Conservation (phyloP, 345 rosid species). For the Excoecaria cochinchinensis region DNA sequence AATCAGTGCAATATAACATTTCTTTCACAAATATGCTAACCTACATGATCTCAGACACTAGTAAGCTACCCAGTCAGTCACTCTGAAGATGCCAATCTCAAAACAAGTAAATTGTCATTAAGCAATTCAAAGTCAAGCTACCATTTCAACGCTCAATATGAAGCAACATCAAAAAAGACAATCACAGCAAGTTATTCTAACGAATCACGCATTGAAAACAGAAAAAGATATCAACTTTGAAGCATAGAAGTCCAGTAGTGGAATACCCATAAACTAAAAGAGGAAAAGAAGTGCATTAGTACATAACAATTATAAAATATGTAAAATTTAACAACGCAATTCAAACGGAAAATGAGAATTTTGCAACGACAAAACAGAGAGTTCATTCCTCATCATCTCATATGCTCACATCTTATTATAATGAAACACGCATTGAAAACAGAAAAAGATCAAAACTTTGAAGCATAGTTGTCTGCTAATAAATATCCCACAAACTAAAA, state of each 20-base stretch:
- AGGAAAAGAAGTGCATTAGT: neutral
- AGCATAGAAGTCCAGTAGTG: constrained; percentile 1
- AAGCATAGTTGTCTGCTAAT: constrained; percentile 1
- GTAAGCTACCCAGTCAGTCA: no score
- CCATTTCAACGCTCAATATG: neutral
- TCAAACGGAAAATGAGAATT: no score
- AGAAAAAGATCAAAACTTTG: constrained; percentile 2
- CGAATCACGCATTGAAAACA: neutral
- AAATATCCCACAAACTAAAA: constrained; percentile 1
- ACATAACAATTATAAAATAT: no score
- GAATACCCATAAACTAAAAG: neutral
- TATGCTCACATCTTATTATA: neutral
- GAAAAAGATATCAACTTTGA: neutral
- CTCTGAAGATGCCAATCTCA: neutral
- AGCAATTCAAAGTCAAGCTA: constrained; percentile 10
- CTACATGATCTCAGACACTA: no score
- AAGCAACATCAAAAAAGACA: neutral
- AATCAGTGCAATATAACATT: no score
- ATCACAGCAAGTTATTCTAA: neutral
- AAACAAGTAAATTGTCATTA: neutral
- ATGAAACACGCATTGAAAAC: neutral
- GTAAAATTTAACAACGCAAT: no score
- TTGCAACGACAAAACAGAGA: no score
- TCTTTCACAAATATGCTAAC: no score
- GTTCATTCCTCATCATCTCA: no score